Percentiles rank a stretch among this genome's conserved stretches.
Evolutionary conservation across 495 filamentous ascomycete species (phyloP).

Genomic region (Rhizodiscina lignyota): DNA sequence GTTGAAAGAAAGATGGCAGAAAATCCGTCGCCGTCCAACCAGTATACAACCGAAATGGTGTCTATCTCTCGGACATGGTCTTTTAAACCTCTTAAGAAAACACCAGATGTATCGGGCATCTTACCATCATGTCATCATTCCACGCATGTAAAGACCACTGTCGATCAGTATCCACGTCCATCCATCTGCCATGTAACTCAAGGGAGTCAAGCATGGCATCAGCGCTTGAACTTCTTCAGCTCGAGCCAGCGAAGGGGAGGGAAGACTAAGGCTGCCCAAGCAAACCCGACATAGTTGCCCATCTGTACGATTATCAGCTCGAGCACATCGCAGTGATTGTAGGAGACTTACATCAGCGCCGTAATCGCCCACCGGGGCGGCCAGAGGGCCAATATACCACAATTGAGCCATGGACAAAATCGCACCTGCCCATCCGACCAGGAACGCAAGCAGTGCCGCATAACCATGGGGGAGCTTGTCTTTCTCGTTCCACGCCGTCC

Average conservation of each 20-base stretch:
- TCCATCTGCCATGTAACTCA: too few relatives aligned
- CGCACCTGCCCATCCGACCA: constrained; percentile 23
- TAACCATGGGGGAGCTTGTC: constrained; percentile 19
- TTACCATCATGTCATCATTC: too few relatives aligned
- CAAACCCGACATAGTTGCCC: constrained; percentile 27
- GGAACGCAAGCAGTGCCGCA: constrained; percentile 22
- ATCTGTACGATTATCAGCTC: constrained; percentile 15
- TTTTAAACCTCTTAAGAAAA: too few relatives aligned
- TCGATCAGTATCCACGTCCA: too few relatives aligned
- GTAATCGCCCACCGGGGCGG: constrained; percentile 29
- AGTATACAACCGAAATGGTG: too few relatives aligned
- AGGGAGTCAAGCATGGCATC: too few relatives aligned
- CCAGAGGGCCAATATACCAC: constrained; percentile 25
- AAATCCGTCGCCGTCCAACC: too few relatives aligned
- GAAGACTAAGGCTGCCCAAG: constrained; percentile 23
- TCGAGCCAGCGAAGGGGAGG: constrained; percentile 21
- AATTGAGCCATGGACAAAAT: constrained; percentile 26
- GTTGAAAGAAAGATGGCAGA: too few relatives aligned
- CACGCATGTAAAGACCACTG: too few relatives aligned
- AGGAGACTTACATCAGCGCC: constrained; percentile 37
- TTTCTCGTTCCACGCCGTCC: constrained; percentile 20
- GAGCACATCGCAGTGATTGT: neutral
- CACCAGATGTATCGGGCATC: too few relatives aligned
- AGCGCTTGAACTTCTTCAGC: constrained; percentile 21
- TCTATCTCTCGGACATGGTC: too few relatives aligned